These are phyloP conservation scores for Arctium minus DNA, from an alignment of 129 eudicot genomes.

Conservation along the genomic window DNA sequence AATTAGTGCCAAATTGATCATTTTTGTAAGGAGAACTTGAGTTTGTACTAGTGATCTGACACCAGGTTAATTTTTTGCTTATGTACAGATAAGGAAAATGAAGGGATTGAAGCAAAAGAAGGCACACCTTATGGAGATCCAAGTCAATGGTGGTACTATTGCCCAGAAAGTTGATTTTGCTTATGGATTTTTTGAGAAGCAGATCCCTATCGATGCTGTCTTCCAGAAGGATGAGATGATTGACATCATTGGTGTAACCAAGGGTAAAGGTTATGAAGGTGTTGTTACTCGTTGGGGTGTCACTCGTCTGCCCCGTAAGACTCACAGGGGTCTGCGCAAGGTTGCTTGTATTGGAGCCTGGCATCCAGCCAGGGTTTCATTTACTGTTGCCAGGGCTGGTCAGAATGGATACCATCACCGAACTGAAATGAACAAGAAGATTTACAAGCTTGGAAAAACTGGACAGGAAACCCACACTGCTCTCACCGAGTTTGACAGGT, in stretches of 20 bases:
- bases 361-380: slow-evolving; percentile 76
- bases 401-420: slow-evolving; percentile 83
- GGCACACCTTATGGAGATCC: slow-evolving; percentile 50
- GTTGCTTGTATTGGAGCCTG: slow-evolving; percentile 74
- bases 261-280: slow-evolving; percentile 49
- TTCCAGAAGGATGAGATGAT: too few relatives aligned
- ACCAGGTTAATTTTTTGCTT: neutral
- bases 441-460: slow-evolving; percentile 62
- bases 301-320: too few relatives aligned
- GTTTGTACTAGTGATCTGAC: neutral
- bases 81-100: slow-evolving; percentile 44
- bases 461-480: slow-evolving; percentile 71
- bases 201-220: slow-evolving; percentile 16
- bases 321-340: too few relatives aligned
- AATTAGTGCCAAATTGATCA: too few relatives aligned
- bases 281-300: slow-evolving; percentile 27
- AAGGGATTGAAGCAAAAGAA: slow-evolving; percentile 48
- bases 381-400: slow-evolving; percentile 80
- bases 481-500: slow-evolving; percentile 75
- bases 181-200: slow-evolving; percentile 46
- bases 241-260: too few relatives aligned
- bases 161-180: slow-evolving; percentile 54
- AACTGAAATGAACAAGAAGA: slow-evolving; percentile 75
- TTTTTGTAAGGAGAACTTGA: neutral
- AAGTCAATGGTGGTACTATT: slow-evolving; percentile 46